Evolutionary conservation across 768 basidiomycete species (phyloP).

Genomic region (Suillus americanus): DNA sequence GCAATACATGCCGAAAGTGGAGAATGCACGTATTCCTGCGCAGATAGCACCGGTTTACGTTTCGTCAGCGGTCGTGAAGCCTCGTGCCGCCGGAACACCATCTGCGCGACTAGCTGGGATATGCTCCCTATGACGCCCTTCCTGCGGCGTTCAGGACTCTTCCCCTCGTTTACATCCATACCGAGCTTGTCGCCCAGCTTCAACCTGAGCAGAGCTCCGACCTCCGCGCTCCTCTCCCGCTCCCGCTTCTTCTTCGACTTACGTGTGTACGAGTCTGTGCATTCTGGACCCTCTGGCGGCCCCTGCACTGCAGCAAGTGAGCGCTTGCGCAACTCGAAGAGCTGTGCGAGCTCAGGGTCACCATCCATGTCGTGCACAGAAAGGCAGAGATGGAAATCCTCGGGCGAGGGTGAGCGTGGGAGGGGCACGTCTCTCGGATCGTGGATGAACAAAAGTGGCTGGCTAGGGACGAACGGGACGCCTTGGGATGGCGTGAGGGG

Average conservation of each 20-base stretch:
- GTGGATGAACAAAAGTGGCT: conserved; percentile 42
- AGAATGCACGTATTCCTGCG: conserved; percentile 28
- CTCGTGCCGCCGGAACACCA: conserved; percentile 45
- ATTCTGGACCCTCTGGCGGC: conserved; percentile 38
- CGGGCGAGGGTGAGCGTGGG: conserved; percentile 44
- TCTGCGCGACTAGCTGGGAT: conserved; percentile 46
- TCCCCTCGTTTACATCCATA: conserved; percentile 22
- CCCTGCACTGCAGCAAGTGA: conserved; percentile 33
- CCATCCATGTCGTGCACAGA: conserved; percentile 28
- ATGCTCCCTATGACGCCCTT: conserved; percentile 29
- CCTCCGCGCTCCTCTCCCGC: conserved; percentile 55
- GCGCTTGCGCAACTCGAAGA: conserved; percentile 42
- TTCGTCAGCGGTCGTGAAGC: conserved; percentile 37
- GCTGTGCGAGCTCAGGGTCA: conserved; percentile 38
- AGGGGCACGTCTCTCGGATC: conserved; percentile 38
- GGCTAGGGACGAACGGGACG: conserved; percentile 13
- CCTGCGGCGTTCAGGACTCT: conserved; percentile 24
- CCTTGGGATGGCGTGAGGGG: neutral
- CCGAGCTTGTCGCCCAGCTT: conserved; percentile 41
- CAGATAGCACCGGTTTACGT: conserved; percentile 24
- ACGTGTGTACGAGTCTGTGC: conserved; percentile 26
- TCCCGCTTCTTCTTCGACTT: conserved; percentile 44
- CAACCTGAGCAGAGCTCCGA: conserved; percentile 53
- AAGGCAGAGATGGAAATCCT: conserved; percentile 39
- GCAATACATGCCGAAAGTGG: conserved; percentile 26